Evolutionary conservation across 83 land plant species (phyloP).

Genomic region (Thuja plicata): DNA sequence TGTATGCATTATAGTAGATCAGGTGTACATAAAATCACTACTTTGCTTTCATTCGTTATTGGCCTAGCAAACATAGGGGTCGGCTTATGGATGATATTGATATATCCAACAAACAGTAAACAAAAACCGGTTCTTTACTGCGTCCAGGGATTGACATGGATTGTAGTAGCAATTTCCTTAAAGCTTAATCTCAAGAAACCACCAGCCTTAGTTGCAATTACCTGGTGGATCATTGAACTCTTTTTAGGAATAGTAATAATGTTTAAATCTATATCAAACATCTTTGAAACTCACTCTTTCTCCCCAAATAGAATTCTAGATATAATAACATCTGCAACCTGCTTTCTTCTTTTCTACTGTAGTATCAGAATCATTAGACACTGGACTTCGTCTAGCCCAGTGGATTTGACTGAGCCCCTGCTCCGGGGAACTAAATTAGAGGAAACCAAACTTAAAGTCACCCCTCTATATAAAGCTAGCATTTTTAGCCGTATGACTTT

Average conservation of each 20-base stretch:
- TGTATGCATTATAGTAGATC: neutral
- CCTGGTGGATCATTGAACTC: slow-evolving; percentile 17
- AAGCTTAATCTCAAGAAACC: slow-evolving; percentile 7
- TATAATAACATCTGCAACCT: slow-evolving; percentile 9
- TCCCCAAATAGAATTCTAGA: neutral
- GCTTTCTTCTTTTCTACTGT: slow-evolving; percentile 16
- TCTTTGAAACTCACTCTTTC: neutral
- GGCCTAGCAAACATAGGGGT: neutral
- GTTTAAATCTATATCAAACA: neutral
- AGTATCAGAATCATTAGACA: neutral
- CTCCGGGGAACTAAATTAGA: slow-evolving; percentile 10
- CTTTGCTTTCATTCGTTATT: neutral
- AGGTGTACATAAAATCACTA: neutral
- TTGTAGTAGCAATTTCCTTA: slow-evolving; percentile 9
- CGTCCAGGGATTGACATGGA: slow-evolving; percentile 19
- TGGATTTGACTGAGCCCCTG: slow-evolving; percentile 30
- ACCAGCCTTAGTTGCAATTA: slow-evolving; percentile 8
- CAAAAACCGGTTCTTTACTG: neutral
- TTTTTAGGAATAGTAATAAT: neutral
- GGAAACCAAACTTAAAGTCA: slow-evolving; percentile 2
- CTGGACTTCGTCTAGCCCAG: neutral
- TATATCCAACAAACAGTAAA: neutral
- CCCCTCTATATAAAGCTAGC: slow-evolving; percentile 20
- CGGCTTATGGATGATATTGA: neutral
- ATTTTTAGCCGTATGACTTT: slow-evolving; percentile 50